phyloP scores from a whole-genome alignment of 148 eudicot genomes.

The Heliosperma pusillum region DNA sequence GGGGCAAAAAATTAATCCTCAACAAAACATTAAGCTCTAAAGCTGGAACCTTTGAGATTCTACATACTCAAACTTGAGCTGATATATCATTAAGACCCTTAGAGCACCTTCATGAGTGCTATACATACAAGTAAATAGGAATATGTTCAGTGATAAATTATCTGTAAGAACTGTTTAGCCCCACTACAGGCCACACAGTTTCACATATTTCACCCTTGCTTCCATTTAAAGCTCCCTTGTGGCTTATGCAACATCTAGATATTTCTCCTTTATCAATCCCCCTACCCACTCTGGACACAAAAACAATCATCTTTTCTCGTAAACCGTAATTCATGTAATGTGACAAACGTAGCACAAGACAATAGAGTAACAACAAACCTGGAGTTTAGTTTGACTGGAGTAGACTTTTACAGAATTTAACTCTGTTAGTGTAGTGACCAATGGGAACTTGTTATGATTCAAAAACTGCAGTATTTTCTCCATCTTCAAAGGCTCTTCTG shows the following conservation, averaged over 20 bases:
- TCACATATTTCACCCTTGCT: neutral
- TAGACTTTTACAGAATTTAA: conserved; percentile 72
- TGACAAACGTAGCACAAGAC: neutral
- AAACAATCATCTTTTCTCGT: neutral
- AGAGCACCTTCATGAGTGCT: neutral
- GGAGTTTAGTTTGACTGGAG: conserved; percentile 58
- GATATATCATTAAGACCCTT: neutral
- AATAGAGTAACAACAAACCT: conserved; percentile 40
- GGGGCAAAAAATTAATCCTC: neutral
- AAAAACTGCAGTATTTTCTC: conserved; percentile 70
- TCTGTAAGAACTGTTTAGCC: too few relatives aligned
- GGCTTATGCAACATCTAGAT: too few relatives aligned
- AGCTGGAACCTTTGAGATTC: neutral
- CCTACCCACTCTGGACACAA: neutral
- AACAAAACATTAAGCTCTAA: neutral
- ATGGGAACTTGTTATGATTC: conserved; percentile 78
- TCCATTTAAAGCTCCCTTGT: neutral
- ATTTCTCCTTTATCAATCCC: too few relatives aligned
- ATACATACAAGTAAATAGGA: neutral
- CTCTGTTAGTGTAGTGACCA: conserved; percentile 77
- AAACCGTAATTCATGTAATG: neutral
- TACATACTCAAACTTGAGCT: neutral
- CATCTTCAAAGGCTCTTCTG: conserved; percentile 59
- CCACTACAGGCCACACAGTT: neutral
- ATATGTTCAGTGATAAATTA: neutral